Conservation (phyloP, 176 grass and related monocot genomes). For the Cenchrus fungigraminus region DNA sequence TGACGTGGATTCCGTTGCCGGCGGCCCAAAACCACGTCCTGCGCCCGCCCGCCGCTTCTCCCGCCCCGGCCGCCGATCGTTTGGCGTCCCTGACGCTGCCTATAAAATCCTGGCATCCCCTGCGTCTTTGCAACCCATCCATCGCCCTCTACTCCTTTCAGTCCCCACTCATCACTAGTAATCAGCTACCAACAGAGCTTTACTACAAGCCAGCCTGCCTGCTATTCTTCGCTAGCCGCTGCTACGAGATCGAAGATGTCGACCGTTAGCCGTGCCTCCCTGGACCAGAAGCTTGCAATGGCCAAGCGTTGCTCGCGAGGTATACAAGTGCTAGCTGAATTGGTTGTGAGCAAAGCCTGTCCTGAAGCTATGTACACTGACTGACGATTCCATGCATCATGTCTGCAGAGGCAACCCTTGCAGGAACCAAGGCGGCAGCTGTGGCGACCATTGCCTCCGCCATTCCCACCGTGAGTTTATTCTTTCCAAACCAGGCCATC, state of each 20-base stretch:
- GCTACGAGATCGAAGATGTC: constrained; percentile 22
- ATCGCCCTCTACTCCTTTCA: too few relatives aligned
- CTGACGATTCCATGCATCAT: background rate
- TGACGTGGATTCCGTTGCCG: too few relatives aligned
- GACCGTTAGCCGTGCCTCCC: constrained; percentile 52
- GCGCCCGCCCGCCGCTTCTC: too few relatives aligned
- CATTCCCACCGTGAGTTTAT: constrained; percentile 53
- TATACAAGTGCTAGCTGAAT: background rate
- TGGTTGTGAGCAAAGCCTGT: background rate
- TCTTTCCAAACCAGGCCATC: background rate
- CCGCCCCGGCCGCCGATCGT: too few relatives aligned
- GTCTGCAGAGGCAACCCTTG: constrained; percentile 65
- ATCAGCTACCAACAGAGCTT: too few relatives aligned
- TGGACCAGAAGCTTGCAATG: constrained; percentile 74
- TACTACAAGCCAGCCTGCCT: too few relatives aligned
- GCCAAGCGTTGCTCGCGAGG: constrained; percentile 78
- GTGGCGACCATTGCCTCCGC: constrained; percentile 67
- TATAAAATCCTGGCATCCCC: too few relatives aligned
- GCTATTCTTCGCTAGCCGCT: too few relatives aligned
- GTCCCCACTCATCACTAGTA: too few relatives aligned
- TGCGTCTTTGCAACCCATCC: too few relatives aligned
- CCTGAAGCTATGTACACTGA: background rate
- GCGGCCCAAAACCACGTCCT: too few relatives aligned
- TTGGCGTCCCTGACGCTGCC: too few relatives aligned
- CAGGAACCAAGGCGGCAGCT: constrained; percentile 64